These are phyloP conservation scores for Calonectria naviculata DNA, from an alignment of 2,329 filamentous ascomycete species.

Conservation along the genomic window DNA sequence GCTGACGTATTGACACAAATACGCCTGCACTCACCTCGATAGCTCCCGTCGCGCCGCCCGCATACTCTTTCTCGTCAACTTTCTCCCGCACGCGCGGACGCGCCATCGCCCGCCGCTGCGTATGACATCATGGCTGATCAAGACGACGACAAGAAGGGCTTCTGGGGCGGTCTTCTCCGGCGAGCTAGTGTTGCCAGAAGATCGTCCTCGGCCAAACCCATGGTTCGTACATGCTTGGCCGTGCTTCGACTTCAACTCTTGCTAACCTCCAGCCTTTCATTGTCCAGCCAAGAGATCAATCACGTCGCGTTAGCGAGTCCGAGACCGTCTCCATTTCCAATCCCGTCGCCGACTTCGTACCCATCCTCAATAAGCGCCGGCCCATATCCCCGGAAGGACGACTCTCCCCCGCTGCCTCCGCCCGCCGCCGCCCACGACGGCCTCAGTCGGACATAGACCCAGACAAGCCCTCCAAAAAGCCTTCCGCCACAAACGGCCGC, in stretches of 20 bases:
- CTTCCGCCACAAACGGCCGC: slow-evolving; percentile 31
- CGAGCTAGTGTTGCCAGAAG: slow-evolving; percentile 54
- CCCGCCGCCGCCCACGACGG: slow-evolving; percentile 56
- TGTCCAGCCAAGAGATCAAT: slow-evolving; percentile 27
- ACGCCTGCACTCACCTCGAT: not conserved
- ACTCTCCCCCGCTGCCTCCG: slow-evolving; percentile 27
- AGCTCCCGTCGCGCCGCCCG: not conserved
- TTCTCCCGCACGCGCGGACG: slow-evolving; percentile 21
- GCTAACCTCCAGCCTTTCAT: not conserved
- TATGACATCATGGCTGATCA: slow-evolving; percentile 48
- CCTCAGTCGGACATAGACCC: slow-evolving; percentile 46
- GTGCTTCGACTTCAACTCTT: not conserved
- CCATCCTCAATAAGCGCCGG: slow-evolving; percentile 30
- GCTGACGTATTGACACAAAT: slow-evolving; percentile 15
- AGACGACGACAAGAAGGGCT: slow-evolving; percentile 52
- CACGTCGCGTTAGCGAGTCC: slow-evolving; percentile 31
- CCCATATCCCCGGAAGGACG: slow-evolving; percentile 26
- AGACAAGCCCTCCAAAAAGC: slow-evolving; percentile 30
- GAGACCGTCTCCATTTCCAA: slow-evolving; percentile 28
- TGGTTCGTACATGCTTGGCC: slow-evolving; percentile 30
- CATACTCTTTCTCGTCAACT: not conserved
- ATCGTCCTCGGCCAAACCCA: slow-evolving; percentile 29
- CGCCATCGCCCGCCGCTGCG: slow-evolving; percentile 17
- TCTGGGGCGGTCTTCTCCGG: slow-evolving; percentile 62
- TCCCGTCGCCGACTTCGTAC: slow-evolving; percentile 52